phyloP scores from a whole-genome alignment of 345 rosid genomes.

The Acer yangbiense region DNA sequence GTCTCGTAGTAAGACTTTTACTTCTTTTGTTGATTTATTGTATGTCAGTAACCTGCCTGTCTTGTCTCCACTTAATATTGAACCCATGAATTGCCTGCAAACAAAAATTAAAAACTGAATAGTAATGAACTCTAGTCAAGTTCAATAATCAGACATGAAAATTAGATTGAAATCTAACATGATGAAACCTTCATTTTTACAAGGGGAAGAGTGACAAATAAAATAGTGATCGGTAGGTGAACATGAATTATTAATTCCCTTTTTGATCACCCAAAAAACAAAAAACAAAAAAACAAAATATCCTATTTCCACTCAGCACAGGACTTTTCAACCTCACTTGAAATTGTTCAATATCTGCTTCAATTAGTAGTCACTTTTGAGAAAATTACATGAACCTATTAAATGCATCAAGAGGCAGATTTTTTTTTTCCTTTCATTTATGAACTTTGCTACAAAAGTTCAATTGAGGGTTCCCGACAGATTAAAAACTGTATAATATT shows the following conservation, averaged over 20 bases:
- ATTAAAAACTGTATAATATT: too few species aligned
- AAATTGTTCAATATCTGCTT: not conserved
- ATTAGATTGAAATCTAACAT: not conserved
- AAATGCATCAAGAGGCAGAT: not conserved
- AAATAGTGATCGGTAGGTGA: not conserved
- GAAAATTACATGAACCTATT: not conserved
- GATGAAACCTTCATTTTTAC: not conserved
- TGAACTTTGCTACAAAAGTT: not conserved
- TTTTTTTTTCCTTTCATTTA: not conserved
- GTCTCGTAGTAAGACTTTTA: slow-evolving; percentile 48
- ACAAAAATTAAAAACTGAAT: not conserved
- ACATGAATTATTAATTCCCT: not conserved
- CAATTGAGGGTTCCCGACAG: not conserved
- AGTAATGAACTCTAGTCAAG: not conserved
- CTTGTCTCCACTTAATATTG: slow-evolving; percentile 50
- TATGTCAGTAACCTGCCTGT: slow-evolving; percentile 73
- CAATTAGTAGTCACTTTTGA: not conserved
- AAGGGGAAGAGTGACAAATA: not conserved
- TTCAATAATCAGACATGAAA: not conserved
- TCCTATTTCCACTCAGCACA: too few species aligned
- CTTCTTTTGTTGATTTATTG: slow-evolving; percentile 51
- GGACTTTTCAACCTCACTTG: not conserved
- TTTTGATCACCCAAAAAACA: not conserved
- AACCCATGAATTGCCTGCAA: slow-evolving; percentile 54
- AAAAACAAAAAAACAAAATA: too few species aligned